phyloP scores from a whole-genome alignment of 2,329 filamentous ascomycete species.

The Phaeomoniella chlamydospora region DNA sequence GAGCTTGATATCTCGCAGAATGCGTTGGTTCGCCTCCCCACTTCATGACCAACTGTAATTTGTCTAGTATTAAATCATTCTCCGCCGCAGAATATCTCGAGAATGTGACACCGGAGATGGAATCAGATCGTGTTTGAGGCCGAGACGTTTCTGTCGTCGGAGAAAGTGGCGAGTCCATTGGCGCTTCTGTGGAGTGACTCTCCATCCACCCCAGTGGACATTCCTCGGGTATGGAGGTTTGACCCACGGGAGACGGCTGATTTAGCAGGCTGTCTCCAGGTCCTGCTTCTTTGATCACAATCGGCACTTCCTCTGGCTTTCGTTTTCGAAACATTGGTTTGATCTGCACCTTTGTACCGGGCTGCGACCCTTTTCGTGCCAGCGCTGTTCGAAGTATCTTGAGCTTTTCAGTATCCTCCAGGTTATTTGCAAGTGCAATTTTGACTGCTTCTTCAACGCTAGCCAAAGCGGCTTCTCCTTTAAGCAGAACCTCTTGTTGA shows the following conservation, averaged over 20 bases:
- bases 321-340: constrained; percentile 98
- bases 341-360: constrained; percentile 95
- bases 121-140: constrained; percentile 57
- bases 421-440: constrained; percentile 57
- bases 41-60: constrained; percentile 93
- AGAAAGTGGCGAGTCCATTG: constrained; percentile 9
- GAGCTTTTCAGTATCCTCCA: constrained; percentile 82
- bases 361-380: constrained; percentile 83
- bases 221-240: constrained; percentile 4
- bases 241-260: background rate
- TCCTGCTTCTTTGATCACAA: constrained; percentile 6
- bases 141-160: constrained; percentile 22
- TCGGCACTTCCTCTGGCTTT: constrained; percentile 44
- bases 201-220: constrained; percentile 1
- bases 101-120: constrained; percentile 76
- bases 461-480: constrained; percentile 75
- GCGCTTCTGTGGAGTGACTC: constrained; percentile 3
- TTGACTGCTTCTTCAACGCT: constrained; percentile 85
- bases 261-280: background rate
- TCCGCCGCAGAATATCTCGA: constrained; percentile 89
- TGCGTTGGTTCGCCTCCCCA: constrained; percentile 98
- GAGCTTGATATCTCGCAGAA: constrained; percentile 87
- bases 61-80: constrained; percentile 85
- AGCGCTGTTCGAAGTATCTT: constrained; percentile 71
- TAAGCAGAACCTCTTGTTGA: constrained; percentile 87